These are phyloP conservation scores for Polytrichum formosum DNA, from an alignment of 225 moss, liverwort and hornwort species.

Conservation along the genomic window DNA sequence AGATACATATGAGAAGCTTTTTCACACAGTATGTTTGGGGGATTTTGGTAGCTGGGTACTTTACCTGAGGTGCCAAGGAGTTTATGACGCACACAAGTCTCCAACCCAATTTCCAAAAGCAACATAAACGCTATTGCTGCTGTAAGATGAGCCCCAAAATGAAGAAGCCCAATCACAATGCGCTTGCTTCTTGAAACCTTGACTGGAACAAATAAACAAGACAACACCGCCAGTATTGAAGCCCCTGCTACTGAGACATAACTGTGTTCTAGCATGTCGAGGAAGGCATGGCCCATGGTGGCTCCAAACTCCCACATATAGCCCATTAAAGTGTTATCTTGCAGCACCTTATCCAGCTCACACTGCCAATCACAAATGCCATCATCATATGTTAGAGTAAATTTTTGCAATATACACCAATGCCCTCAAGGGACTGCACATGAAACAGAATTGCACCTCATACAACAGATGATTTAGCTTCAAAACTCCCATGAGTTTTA, in stretches of 20 bases:
- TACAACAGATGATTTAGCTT: not conserved
- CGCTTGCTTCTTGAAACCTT: conserved; percentile 91
- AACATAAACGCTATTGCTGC: conserved; percentile 91
- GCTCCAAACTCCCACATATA: conserved; percentile 76
- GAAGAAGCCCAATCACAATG: conserved; percentile 76
- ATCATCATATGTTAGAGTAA: too few relatives aligned
- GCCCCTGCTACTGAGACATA: conserved; percentile 86
- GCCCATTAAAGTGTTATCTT: conserved; percentile 73
- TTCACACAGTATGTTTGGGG: too few relatives aligned
- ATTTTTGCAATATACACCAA: too few relatives aligned
- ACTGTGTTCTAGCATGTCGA: conserved; percentile 91
- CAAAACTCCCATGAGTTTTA: not conserved
- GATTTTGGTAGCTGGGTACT: not conserved
- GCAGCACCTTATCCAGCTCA: conserved; percentile 73
- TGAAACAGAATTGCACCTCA: too few relatives aligned
- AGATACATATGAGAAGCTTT: too few relatives aligned
- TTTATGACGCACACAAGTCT: conserved; percentile 89
- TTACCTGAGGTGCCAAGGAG: conserved; percentile 90
- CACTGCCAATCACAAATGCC: conserved; percentile 46
- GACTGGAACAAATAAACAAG: conserved; percentile 82
- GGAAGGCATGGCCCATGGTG: conserved; percentile 82
- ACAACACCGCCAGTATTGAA: conserved; percentile 47
- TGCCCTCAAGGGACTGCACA: too few relatives aligned
- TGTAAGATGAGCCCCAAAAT: conserved; percentile 85
- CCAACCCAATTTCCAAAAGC: conserved; percentile 87